Percentiles rank a stretch among this genome's conserved stretches.
Conservation (phyloP, 2,329 filamentous ascomycete species). For the Neofusicoccum umdonicola region DNA sequence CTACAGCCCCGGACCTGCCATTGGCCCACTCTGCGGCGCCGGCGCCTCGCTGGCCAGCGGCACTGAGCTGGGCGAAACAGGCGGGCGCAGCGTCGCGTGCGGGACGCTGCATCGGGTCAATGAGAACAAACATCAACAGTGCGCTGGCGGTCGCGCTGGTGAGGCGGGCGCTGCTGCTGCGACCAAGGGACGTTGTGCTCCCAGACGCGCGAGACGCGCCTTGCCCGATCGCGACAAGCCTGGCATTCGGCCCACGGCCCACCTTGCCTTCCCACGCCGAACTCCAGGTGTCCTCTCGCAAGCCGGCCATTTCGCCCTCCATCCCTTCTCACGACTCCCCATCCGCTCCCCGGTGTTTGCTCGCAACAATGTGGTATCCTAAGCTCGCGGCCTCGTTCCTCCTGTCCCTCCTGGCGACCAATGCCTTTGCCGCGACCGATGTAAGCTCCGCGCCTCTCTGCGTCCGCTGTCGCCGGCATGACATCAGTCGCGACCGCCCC, state of each 20-base stretch:
- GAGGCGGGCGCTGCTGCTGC: not conserved
- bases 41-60: not conserved
- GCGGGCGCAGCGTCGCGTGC: not conserved
- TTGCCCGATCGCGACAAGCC: conserved; percentile 3
- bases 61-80: not conserved
- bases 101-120: not conserved
- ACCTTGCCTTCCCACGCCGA: conserved; percentile 4
- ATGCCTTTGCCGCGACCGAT: conserved; percentile 60
- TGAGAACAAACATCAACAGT: not conserved
- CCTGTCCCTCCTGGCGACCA: conserved; percentile 66
- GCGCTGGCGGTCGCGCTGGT: not conserved
- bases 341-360: conserved; percentile 19
- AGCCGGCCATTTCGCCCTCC: conserved; percentile 5
- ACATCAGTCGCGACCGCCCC: conserved; percentile 18
- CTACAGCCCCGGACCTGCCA: not conserved
- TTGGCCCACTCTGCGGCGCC: not conserved
- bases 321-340: not conserved
- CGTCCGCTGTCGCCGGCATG: not conserved
- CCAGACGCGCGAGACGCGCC: not conserved
- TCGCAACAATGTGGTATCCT: conserved; percentile 65
- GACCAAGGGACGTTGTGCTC: not conserved
- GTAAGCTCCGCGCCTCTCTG: conserved; percentile 46
- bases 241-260: not conserved
- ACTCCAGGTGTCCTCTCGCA: conserved; percentile 9
- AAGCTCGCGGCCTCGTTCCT: conserved; percentile 70